Conservation (phyloP, 2,329 filamentous ascomycete genomes). For the Colletotrichum sp. region DNA sequence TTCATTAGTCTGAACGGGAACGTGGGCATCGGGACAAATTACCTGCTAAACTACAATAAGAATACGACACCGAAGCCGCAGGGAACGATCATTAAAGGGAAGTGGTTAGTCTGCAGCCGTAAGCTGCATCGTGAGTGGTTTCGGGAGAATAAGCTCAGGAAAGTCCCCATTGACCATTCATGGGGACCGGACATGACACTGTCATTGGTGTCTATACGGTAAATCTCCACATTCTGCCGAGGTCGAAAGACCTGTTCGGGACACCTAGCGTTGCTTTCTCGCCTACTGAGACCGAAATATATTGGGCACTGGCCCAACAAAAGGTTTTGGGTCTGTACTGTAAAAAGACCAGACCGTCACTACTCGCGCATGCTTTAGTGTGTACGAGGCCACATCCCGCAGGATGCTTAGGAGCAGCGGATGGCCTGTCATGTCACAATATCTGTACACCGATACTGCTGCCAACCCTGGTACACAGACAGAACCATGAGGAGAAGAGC, state of each 20-base stretch:
- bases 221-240: not conserved
- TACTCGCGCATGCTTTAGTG: not conserved
- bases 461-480: not conserved
- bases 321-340: not conserved
- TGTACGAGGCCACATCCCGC: not conserved
- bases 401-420: not conserved
- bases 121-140: not conserved
- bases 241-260: not conserved
- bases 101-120: not conserved
- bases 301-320: not conserved
- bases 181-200: too few species aligned
- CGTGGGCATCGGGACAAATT: not conserved
- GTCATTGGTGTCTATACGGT: not conserved
- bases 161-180: not conserved
- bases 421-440: too few species aligned
- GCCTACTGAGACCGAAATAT: not conserved
- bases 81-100: not conserved
- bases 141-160: not conserved
- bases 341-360: not conserved
- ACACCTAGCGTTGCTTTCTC: not conserved
- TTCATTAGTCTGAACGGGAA: not conserved
- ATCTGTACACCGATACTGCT: not conserved
- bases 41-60: not conserved
- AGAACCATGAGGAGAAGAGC: not conserved
- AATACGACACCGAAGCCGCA: not conserved